Evolutionary conservation across 352 stramenopile genomes (phyloP), one percentile per base, ranked within the genome.

Genomic region (Phytophthora cactorum): DNA sequence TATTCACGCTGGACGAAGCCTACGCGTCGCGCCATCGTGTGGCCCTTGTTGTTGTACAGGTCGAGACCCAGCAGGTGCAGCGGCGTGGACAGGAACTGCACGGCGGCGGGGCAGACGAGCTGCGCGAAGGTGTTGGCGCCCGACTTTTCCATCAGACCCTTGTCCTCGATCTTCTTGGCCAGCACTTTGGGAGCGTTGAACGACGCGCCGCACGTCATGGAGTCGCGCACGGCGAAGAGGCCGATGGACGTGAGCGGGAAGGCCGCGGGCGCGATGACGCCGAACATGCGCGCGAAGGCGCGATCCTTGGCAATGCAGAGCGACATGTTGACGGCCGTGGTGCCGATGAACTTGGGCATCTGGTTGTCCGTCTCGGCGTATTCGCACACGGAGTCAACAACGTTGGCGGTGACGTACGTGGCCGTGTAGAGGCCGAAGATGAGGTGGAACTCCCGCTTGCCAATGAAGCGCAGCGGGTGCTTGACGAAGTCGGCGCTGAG

Each of bases 231-330:
- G 5, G 88, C 91, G 53, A 97, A 97, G n/a, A 97, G 74, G 2
- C 79, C 86, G 29, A 97, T 84, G 10, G 90, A 93, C 22, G 77
- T 65, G 17, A 96, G 68, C 9, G 89, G 88, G 51, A 97, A 95
- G 36, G 89, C 73, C 0, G 74, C 70, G 11, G 90, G 88, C 8
- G 77, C 81, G 50, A 91, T 90, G 46, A 93, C 86, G 25, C 92
- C 92, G 64, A 97, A 97, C 92, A 97, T 97, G 36, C 83, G 82
- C 39, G 92, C 89, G 63, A 97, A 97, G n/a, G 88, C 89, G 59
- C 86, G 89, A 60, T 97, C 92, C 67, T 97, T 98, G 63, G 88
- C 86, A 53, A 98, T 96, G 60, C 88, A 96, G 46, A 95, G 77
- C 58, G 85, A 88, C 86, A 98, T 96, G 75, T 98, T 98, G 59